These are phyloP conservation scores for Elongisporangium anandrum DNA, from an alignment of 352 stramenopile species.

Conservation along the genomic window DNA sequence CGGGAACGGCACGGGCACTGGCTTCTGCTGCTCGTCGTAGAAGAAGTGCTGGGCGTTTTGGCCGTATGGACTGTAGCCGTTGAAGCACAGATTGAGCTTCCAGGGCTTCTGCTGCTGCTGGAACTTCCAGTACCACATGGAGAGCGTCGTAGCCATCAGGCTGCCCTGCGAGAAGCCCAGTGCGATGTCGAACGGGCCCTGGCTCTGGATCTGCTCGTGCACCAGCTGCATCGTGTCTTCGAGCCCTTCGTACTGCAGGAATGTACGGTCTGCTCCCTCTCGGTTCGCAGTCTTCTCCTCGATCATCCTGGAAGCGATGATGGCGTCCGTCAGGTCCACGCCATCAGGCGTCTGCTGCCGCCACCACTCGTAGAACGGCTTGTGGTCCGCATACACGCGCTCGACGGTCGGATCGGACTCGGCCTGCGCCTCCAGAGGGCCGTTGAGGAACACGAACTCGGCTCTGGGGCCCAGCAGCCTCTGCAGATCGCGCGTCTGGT, in stretches of 20 bases:
- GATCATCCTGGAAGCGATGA: background rate
- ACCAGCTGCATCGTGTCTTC: conserved; percentile 28
- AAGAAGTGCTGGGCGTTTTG: conserved; percentile 16
- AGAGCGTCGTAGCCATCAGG: conserved; percentile 24
- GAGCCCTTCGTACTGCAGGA: conserved; percentile 18
- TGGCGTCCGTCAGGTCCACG: conserved; percentile 6
- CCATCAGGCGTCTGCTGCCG: conserved; percentile 1
- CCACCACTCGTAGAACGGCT: conserved; percentile 18
- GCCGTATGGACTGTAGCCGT: conserved; percentile 7
- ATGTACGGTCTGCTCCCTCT: conserved; percentile 4
- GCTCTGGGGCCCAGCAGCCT: conserved; percentile 10
- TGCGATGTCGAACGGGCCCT: conserved; percentile 38
- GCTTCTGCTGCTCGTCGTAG: conserved; percentile 10
- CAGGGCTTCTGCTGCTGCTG: conserved; percentile 17
- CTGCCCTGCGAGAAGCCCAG: conserved; percentile 51
- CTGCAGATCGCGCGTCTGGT: conserved; percentile 16
- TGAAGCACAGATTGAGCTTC: conserved; percentile 30
- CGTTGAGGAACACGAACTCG: conserved; percentile 20
- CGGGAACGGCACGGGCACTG: conserved; percentile 16
- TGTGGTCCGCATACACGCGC: conserved; percentile 6
- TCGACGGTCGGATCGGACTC: conserved; percentile 10
- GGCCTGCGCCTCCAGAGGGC: conserved; percentile 8
- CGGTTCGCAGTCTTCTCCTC: background rate
- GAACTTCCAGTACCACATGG: conserved; percentile 16
- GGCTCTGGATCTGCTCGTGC: conserved; percentile 19